Evolutionary conservation across 257 asterid genomes (phyloP), one percentile per base, ranked within the genome.

Genomic region (Fraxinus excelsior): DNA sequence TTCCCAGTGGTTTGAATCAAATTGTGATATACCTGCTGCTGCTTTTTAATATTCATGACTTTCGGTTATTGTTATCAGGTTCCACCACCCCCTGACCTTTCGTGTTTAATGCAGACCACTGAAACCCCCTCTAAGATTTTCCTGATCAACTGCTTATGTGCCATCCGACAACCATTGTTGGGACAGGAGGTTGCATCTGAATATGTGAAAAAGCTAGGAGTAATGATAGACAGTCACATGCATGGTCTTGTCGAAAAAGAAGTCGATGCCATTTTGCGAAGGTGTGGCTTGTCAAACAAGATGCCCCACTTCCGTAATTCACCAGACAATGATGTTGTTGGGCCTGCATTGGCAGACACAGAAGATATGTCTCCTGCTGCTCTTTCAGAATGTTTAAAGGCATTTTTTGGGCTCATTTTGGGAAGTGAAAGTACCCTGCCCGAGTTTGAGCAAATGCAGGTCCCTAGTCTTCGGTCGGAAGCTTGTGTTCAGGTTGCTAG

Each of bases 101-200:
- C 18, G 31, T 67, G 21, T 51, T 80, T 29, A 42, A n/a, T 85
- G 84, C 90, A 93, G 98, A 86, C 82, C 81, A 90, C 91, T 14
- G 99, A 95, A 84, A 87, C 94, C 58, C 99, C 96, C n/a, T 90
- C 97, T 0, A 88, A 88, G 85, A 89, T 95, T 82, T 95, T 95
- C 75, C 88, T 91, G 73, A 90, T 95, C 88, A 95, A 93, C 93
- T 95, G 99, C 80, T 82, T 93, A 77, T 90, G 94, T 72, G 97
- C 97, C 79, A 91, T 95, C 82, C 90, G 92, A 35, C 98, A 93
- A 83, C 97, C 99, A 69, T 73, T 93, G 79, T 58, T 86, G 16
- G 94, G 93, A 29, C 93, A 89, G 26, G 94, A 84, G n/a, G 91
- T 88, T 67, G 97, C 98, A 71, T 83, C 93, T 12, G 93, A 87